A percentile compares a stretch with the other conserved stretches of the same genome.
Evolutionary conservation across 345 rosid genomes (phyloP).

Genomic region (Melastoma malabathricum): DNA sequence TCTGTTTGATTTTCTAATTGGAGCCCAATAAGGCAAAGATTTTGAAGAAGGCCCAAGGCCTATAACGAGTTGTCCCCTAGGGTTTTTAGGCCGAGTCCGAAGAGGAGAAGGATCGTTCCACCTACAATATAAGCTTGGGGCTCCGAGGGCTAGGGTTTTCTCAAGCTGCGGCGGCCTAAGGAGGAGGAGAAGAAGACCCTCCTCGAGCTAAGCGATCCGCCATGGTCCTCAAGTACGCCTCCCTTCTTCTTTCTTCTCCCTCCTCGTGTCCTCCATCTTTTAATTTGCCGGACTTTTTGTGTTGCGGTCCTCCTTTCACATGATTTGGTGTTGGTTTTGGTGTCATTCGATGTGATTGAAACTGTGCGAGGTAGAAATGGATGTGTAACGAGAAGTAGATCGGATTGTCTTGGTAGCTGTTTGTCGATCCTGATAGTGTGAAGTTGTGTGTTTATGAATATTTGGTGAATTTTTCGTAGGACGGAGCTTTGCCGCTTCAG

Average conservation of each 20-base stretch:
- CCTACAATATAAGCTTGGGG: neutral
- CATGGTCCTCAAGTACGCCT: slow-evolving; percentile 12
- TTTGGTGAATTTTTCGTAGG: slow-evolving; percentile 12
- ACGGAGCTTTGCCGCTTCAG: slow-evolving; percentile 71
- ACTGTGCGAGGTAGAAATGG: no score
- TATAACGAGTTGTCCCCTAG: no score
- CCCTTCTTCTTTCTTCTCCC: neutral
- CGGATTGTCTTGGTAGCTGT: neutral
- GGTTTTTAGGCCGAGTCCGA: no score
- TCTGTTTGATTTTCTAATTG: no score
- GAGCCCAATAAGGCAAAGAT: no score
- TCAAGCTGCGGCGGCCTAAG: neutral
- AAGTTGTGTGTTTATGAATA: neutral
- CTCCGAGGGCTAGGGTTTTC: slow-evolving; percentile 3
- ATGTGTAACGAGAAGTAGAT: no score
- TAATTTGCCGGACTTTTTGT: neutral
- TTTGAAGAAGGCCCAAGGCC: no score
- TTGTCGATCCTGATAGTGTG: neutral
- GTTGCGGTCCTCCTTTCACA: neutral
- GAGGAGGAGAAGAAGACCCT: neutral
- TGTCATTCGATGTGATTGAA: no score
- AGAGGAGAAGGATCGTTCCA: no score
- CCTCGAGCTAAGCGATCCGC: neutral
- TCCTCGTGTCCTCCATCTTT: neutral
- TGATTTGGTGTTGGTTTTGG: no score